These are phyloP conservation scores for Fonsecaea monophora DNA, from an alignment of 2,329 filamentous ascomycete genomes.

Conservation along the genomic window DNA sequence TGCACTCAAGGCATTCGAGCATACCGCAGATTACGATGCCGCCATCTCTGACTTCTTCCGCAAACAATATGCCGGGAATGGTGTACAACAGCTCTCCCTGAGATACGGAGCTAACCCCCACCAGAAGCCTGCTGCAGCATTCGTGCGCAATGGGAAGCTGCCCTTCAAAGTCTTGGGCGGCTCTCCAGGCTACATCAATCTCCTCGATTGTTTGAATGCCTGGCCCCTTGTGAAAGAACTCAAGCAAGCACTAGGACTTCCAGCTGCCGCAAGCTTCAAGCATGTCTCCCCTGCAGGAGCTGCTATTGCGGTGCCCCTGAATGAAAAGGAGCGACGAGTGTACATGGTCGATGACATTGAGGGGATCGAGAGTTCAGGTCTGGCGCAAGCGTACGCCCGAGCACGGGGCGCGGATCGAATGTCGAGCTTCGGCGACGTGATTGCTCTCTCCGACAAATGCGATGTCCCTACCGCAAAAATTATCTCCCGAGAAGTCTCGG, in stretches of 20 bases:
- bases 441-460: slow-evolving; percentile 88
- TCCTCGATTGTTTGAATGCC: slow-evolving; percentile 93
- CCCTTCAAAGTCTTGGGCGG: slow-evolving; percentile 96
- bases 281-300: slow-evolving; percentile 97
- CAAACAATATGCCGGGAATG: slow-evolving; percentile 89
- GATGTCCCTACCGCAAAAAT: slow-evolving; percentile 95
- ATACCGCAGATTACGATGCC: slow-evolving; percentile 94
- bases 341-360: slow-evolving; percentile 98
- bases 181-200: slow-evolving; percentile 94
- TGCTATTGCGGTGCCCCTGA: slow-evolving; percentile 88
- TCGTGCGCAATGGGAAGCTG: slow-evolving; percentile 71
- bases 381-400: slow-evolving; percentile 94
- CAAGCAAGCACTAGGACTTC: slow-evolving; percentile 82
- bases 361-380: slow-evolving; percentile 80
- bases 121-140: slow-evolving; percentile 94
- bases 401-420: slow-evolving; percentile 96
- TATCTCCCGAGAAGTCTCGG: slow-evolving; percentile 96
- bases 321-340: slow-evolving; percentile 87
- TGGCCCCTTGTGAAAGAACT: slow-evolving; percentile 98
- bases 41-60: slow-evolving; percentile 98
- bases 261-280: slow-evolving; percentile 97
- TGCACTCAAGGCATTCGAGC: slow-evolving; percentile 96
- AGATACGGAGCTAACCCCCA: slow-evolving; percentile 97
- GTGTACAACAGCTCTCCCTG: slow-evolving; percentile 80
- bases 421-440: slow-evolving; percentile 97